Evolutionary conservation across 1,284 basidiomycete species (phyloP).

Genomic region (Microbotryum scabiosae): DNA sequence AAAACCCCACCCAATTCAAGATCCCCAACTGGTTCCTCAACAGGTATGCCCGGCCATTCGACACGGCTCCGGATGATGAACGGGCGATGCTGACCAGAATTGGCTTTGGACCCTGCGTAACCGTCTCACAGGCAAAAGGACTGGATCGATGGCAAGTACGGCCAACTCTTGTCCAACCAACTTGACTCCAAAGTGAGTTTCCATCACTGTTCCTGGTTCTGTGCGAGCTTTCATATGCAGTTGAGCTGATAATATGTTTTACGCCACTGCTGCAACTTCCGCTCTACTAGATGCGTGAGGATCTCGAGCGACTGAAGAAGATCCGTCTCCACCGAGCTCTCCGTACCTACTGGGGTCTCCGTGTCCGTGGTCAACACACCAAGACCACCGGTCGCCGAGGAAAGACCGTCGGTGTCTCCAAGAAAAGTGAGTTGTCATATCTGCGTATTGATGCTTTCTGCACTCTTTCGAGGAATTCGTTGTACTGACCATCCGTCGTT

Average conservation of each 20-base stretch:
- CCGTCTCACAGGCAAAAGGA: conserved; percentile 51
- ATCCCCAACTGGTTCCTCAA: conserved; percentile 99
- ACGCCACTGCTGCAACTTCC: neutral
- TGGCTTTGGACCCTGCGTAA: too few species aligned
- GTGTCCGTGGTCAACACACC: conserved; percentile 85
- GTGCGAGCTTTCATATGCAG: neutral
- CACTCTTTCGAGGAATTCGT: too few species aligned
- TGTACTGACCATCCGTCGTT: too few species aligned
- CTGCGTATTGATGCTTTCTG: too few species aligned
- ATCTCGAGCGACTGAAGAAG: conserved; percentile 98
- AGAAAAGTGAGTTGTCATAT: conserved; percentile 48
- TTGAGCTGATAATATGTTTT: neutral
- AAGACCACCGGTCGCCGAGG: conserved; percentile 80
- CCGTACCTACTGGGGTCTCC: conserved; percentile 53
- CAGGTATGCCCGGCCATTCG: conserved; percentile 55
- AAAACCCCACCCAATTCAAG: conserved; percentile 99
- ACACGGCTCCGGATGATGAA: too few species aligned
- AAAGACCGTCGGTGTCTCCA: conserved; percentile 83
- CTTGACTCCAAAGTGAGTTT: conserved; percentile 83
- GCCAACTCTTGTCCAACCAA: conserved; percentile 86
- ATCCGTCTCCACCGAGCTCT: conserved; percentile 98
- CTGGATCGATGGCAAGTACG: conserved; percentile 94
- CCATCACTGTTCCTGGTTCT: neutral
- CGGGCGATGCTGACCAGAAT: too few species aligned
- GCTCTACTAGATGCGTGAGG: conserved; percentile 58